Evolutionary conservation across 2,329 filamentous ascomycete genomes (phyloP).

Genomic region (Phaeomoniella chlamydospora): DNA sequence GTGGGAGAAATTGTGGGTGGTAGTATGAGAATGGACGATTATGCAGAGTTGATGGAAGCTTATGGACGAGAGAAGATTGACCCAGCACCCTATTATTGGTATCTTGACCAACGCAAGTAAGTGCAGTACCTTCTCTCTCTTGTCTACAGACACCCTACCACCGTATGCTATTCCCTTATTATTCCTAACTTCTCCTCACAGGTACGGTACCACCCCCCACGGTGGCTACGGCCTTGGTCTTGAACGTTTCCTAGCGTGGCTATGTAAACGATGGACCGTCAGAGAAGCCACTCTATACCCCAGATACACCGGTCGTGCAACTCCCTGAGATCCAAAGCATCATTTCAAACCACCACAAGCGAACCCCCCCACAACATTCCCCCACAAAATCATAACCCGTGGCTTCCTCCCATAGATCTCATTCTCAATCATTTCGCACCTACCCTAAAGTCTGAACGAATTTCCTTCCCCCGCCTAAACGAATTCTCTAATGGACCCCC

Average conservation of each 20-base stretch:
- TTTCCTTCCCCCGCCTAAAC: too few relatives aligned
- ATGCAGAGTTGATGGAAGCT: conserved; percentile 75
- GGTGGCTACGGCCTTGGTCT: conserved; percentile 87
- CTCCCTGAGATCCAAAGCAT: too few relatives aligned
- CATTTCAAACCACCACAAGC: too few relatives aligned
- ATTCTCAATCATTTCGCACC: too few relatives aligned
- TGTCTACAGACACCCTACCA: conserved; percentile 1
- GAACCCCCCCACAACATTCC: too few relatives aligned
- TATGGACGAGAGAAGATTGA: conserved; percentile 81
- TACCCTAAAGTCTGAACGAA: too few relatives aligned
- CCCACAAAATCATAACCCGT: too few relatives aligned
- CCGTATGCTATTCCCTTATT: conserved; percentile 4
- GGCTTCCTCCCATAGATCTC: too few relatives aligned
- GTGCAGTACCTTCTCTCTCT: conserved; percentile 20
- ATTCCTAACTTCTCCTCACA: conserved; percentile 16
- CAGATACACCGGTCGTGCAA: conserved; percentile 32
- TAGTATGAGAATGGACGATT: conserved; percentile 88
- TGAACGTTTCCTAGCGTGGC: conserved; percentile 62
- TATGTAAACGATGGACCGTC: conserved; percentile 52
- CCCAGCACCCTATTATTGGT: conserved; percentile 88
- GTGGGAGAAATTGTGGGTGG: conserved; percentile 96
- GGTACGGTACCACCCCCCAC: conserved; percentile 83
- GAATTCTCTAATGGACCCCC: too few relatives aligned
- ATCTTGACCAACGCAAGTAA: conserved; percentile 90
- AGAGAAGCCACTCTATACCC: conserved; percentile 41